phyloP scores from a whole-genome alignment of 805 yeast species.

The Cyberlindnera nakhonratchasimensis region DNA sequence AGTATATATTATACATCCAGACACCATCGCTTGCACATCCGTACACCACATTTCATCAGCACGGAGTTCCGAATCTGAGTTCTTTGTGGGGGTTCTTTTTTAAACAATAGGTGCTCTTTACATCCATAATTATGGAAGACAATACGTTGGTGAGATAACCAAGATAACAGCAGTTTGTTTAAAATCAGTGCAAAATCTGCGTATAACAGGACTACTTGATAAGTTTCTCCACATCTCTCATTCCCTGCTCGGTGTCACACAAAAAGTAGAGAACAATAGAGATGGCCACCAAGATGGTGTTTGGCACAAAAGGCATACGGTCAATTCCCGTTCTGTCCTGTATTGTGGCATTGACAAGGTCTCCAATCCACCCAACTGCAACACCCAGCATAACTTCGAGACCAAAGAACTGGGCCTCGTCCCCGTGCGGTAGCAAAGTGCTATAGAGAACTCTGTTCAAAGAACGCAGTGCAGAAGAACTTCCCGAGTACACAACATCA shows the following conservation, averaged over 20 bases:
- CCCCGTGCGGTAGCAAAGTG: constrained; percentile 37
- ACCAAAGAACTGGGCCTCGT: constrained; percentile 43
- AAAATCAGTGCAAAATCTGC: too few relatives aligned
- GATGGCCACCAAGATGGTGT: constrained; percentile 30
- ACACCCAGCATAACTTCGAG: constrained; percentile 39
- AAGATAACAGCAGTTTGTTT: too few relatives aligned
- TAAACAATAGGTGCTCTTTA: too few relatives aligned
- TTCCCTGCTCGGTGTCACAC: constrained; percentile 35
- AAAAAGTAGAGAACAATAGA: constrained; percentile 27
- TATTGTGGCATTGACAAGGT: constrained; percentile 36
- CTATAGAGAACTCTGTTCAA: constrained; percentile 37
- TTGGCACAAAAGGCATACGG: constrained; percentile 37
- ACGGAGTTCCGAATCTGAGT: too few relatives aligned
- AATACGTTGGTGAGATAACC: too few relatives aligned
- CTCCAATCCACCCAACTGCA: constrained; percentile 41
- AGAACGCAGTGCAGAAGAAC: constrained; percentile 36
- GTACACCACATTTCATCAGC: too few relatives aligned
- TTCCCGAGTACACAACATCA: constrained; percentile 35
- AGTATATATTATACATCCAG: too few relatives aligned
- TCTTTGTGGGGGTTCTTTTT: too few relatives aligned
- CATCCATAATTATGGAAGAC: too few relatives aligned
- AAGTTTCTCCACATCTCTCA: constrained; percentile 22
- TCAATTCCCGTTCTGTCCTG: constrained; percentile 39
- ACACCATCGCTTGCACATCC: too few relatives aligned
- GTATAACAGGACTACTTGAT: not conserved